Base-by-base conservation (phyloP, 2,329 filamentous ascomycete species). In the Byssothecium circinans region DNA sequence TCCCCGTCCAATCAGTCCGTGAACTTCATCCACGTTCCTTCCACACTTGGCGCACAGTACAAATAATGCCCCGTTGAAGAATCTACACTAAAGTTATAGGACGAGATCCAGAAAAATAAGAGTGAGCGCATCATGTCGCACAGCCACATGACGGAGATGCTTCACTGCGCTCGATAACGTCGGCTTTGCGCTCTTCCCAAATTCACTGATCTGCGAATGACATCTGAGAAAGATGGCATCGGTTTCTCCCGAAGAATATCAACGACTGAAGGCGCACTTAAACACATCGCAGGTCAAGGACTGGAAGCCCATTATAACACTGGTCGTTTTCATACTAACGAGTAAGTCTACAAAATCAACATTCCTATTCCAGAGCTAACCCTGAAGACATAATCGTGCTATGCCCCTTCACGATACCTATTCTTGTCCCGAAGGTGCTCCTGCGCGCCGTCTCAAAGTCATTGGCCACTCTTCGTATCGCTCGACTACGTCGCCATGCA, bases 251-350 rank as follows among this genome's bases (percentile, higher is more conserved):
- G 20, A 14, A n/a, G 36, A 39, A 7, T 8, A 25, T 17, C 17
- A 39, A 23, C 11, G 36, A 10, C 19, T 39, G 3, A 17, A 18
- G 42, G 49, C 22, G 50, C 71, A 45, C 64, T 25, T 79, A 10
- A 73, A 83, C 52, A 84, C 81, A 20, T 67, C 67, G 39, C 70
- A 78, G 55, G 88, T 89, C 59, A 78, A 68, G 45, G 69, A 80
- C 47, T 89, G 85, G 86, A 77, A 81, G 41, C 88, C 86, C 14
- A 88, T 89, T 41, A 70, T 89, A 47, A 88, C 85, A 0, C 75
- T 89, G 27, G 71, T 89, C 43, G 79, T 85, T 36, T 89, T 89
- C 59, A 74, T 88, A 27, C 35, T 87, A 33, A 85, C 86, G 4
- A 89, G 86, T 88, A 73, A 77, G 84, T 81, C 18, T 10, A 11